A percentile compares a stretch with the other conserved stretches of the same genome.
phyloP scores from a whole-genome alignment of 352 stramenopile genomes.

The Phytophthora europaea region DNA sequence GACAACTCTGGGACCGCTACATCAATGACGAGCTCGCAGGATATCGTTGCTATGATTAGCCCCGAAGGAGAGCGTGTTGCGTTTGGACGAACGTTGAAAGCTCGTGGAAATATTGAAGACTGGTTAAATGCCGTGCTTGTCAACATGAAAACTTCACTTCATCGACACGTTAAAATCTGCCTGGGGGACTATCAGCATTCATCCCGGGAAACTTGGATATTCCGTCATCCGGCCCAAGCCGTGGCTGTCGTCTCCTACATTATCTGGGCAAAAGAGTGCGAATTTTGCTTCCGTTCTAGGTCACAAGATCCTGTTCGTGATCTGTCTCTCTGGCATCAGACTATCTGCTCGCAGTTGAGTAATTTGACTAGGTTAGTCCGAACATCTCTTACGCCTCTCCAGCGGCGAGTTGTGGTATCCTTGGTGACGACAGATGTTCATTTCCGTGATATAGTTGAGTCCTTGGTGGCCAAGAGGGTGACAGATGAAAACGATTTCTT shows the following conservation, averaged over 20 bases:
- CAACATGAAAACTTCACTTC: conserved; percentile 81
- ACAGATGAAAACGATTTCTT: conserved; percentile 67
- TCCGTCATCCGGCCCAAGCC: conserved; percentile 91
- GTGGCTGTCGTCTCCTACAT: conserved; percentile 94
- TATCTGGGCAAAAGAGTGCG: conserved; percentile 79
- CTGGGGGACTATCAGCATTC: conserved; percentile 91
- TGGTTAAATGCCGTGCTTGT: conserved; percentile 81
- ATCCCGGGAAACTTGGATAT: conserved; percentile 84
- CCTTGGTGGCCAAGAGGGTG: conserved; percentile 63
- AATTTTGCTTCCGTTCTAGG: conserved; percentile 64
- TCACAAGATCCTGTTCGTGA: conserved; percentile 65
- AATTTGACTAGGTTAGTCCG: conserved; percentile 77
- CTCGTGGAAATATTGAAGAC: conserved; percentile 89
- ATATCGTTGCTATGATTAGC: conserved; percentile 87
- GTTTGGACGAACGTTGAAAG: conserved; percentile 83
- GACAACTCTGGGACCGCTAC: conserved; percentile 20
- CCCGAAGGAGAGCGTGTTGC: conserved; percentile 82
- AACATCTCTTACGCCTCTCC: conserved; percentile 61
- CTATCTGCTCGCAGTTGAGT: conserved; percentile 71
- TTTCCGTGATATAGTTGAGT: conserved; percentile 80
- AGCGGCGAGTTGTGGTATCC: conserved; percentile 70
- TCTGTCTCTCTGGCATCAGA: conserved; percentile 71
- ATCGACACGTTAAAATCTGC: conserved; percentile 78
- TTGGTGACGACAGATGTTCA: conserved; percentile 85
- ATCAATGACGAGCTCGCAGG: conserved; percentile 35